phyloP scores from a whole-genome alignment of 768 basidiomycete species.

The Cyclocybe aegerita region DNA sequence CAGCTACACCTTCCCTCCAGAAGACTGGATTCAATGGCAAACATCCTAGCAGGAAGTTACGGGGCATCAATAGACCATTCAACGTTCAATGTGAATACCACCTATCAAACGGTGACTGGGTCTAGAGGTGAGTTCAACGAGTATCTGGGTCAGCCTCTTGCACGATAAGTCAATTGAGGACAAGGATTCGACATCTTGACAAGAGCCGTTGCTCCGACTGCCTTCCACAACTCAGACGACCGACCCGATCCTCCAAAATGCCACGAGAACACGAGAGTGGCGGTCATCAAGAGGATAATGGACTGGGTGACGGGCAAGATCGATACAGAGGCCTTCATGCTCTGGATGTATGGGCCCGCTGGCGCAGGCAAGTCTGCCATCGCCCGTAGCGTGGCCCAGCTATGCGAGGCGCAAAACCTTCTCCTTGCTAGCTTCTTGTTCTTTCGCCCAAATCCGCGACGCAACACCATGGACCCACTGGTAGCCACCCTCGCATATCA shows the following conservation, averaged over 20 bases:
- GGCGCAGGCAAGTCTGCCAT: conserved; percentile 10
- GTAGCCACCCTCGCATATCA: conserved; percentile 7
- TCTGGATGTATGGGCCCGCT: conserved; percentile 9
- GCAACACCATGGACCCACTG: background rate
- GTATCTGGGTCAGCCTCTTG: too few species aligned
- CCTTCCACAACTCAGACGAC: conserved; percentile 7
- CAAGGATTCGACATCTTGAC: background rate
- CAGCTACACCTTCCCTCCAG: too few species aligned
- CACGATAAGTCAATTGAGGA: too few species aligned
- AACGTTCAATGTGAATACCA: too few species aligned
- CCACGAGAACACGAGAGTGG: conserved; percentile 1
- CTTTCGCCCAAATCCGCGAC: background rate
- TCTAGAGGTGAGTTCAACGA: too few species aligned
- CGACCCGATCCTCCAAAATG: conserved; percentile 9
- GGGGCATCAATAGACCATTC: too few species aligned
- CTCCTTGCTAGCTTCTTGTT: conserved; percentile 5
- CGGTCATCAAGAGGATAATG: background rate
- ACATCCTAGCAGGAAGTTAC: too few species aligned
- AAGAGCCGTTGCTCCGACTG: background rate
- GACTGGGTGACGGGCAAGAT: background rate
- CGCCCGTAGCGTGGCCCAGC: conserved; percentile 4
- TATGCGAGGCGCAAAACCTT: background rate
- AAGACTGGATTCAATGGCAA: too few species aligned
- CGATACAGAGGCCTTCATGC: background rate
- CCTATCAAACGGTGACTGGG: too few species aligned